phyloP scores from a whole-genome alignment of 495 filamentous ascomycete genomes.

The Lichenothelia convexa region DNA sequence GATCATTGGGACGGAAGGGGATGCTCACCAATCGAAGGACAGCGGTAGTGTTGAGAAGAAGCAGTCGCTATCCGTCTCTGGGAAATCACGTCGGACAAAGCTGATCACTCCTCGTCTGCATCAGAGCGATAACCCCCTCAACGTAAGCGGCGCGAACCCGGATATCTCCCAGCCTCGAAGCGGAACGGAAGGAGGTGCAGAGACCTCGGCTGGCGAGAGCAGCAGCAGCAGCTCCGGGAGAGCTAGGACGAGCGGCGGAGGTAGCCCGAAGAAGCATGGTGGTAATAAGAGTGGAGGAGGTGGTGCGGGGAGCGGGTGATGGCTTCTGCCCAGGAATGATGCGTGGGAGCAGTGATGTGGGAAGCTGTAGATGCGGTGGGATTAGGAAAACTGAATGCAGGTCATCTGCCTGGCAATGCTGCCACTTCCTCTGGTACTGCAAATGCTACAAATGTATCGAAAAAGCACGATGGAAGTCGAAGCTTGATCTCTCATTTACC shows the following conservation, averaged over 20 bases:
- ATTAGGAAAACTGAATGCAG: too few relatives aligned
- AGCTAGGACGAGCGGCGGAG: conserved; percentile 26
- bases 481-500: too few relatives aligned
- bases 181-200: conserved; percentile 29
- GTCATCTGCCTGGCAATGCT: too few relatives aligned
- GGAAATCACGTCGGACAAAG: not conserved
- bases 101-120: not conserved
- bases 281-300: conserved; percentile 13
- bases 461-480: too few relatives aligned
- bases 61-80: too few relatives aligned
- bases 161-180: conserved; percentile 34
- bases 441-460: too few relatives aligned
- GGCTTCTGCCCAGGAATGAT: too few relatives aligned
- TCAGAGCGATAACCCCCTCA: conserved; percentile 28
- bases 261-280: conserved; percentile 27
- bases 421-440: too few relatives aligned
- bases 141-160: conserved; percentile 41
- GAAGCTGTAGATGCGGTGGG: too few relatives aligned
- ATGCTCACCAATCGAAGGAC: not conserved
- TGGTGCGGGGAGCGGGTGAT: not conserved
- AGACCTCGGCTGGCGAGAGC: conserved; percentile 16
- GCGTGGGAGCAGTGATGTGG: too few relatives aligned
- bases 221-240: conserved; percentile 19
- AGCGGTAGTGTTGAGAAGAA: not conserved
- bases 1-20: not conserved